A percentile compares a stretch with the other conserved stretches of the same genome.
phyloP scores from a whole-genome alignment of 2,329 filamentous ascomycete species.

The Xylaria hypoxylon region DNA sequence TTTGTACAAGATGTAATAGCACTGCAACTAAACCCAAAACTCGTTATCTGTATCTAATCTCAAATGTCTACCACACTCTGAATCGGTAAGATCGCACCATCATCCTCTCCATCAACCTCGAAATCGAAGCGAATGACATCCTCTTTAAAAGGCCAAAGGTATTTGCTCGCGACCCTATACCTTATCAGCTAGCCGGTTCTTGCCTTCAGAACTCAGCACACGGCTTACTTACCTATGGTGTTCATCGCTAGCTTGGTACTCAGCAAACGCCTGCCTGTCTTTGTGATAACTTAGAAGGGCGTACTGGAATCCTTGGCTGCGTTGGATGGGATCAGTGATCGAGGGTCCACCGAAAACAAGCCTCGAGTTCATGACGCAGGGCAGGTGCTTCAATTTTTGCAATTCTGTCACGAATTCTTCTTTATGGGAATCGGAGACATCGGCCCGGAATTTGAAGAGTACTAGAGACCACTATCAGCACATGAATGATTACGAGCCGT shows the following conservation, averaged over 20 bases:
- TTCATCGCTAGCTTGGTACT: slow-evolving; percentile 65
- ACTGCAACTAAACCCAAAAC: background rate
- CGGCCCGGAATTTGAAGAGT: slow-evolving; percentile 33
- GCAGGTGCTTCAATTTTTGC: slow-evolving; percentile 60
- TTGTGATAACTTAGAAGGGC: slow-evolving; percentile 65
- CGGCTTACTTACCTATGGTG: slow-evolving; percentile 57
- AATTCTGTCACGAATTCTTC: slow-evolving; percentile 60
- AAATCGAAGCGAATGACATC: slow-evolving; percentile 67
- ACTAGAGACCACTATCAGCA: slow-evolving; percentile 12
- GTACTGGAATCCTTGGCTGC: slow-evolving; percentile 65
- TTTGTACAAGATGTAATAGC: background rate
- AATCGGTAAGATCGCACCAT: slow-evolving; percentile 3
- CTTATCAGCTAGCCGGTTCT: background rate
- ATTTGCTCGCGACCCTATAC: slow-evolving; percentile 61
- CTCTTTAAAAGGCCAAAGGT: slow-evolving; percentile 65
- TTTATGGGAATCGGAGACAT: slow-evolving; percentile 50
- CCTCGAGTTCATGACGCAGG: slow-evolving; percentile 61
- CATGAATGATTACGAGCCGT: too few species aligned
- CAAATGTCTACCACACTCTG: background rate
- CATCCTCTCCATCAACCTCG: slow-evolving; percentile 49
- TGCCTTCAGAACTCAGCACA: background rate
- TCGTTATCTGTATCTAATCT: background rate
- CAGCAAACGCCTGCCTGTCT: slow-evolving; percentile 57
- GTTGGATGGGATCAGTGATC: slow-evolving; percentile 62
- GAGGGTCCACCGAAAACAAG: slow-evolving; percentile 65